Conservation (phyloP, 805 yeast species). For the Cyberlindnera petersonii region DNA sequence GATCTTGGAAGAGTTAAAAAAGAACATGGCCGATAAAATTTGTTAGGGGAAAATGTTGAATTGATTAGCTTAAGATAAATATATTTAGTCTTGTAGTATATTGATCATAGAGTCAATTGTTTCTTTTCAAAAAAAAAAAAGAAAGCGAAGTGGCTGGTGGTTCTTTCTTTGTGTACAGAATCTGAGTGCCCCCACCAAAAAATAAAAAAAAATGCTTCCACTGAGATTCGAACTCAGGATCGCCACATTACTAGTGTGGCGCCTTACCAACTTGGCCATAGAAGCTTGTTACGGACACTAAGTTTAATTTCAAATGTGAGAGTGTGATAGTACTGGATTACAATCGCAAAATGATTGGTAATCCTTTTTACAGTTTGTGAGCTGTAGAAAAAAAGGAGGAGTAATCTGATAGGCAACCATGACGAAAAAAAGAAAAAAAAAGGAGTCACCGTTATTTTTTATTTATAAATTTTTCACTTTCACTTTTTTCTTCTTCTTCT, state of each 20-base stretch:
- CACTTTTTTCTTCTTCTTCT: background rate
- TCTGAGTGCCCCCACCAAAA: too few species aligned
- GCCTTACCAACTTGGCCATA: slow-evolving; percentile 72
- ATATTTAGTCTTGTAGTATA: too few species aligned
- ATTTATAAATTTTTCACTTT: background rate
- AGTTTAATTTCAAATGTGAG: too few species aligned
- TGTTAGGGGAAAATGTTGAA: too few species aligned
- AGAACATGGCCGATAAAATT: too few species aligned
- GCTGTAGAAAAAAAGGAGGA: background rate
- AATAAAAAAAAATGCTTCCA: slow-evolving; percentile 44
- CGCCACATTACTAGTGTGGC: slow-evolving; percentile 81
- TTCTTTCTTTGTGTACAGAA: too few species aligned
- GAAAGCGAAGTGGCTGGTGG: too few species aligned
- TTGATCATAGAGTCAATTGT: too few species aligned
- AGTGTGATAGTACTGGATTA: too few species aligned
- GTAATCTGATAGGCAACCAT: slow-evolving; percentile 5
- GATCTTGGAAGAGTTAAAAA: too few species aligned
- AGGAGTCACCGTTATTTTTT: background rate
- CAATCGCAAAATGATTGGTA: too few species aligned
- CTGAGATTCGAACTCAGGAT: slow-evolving; percentile 76
- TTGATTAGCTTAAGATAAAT: background rate
- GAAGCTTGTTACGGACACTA: slow-evolving; percentile 32
- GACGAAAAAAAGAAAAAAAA: background rate
- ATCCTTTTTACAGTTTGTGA: background rate
- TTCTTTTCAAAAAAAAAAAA: background rate